Percentiles rank a stretch among this genome's conserved stretches.
phyloP scores from a whole-genome alignment of 495 filamentous ascomycete species.

The Pyrenula massariospora region DNA sequence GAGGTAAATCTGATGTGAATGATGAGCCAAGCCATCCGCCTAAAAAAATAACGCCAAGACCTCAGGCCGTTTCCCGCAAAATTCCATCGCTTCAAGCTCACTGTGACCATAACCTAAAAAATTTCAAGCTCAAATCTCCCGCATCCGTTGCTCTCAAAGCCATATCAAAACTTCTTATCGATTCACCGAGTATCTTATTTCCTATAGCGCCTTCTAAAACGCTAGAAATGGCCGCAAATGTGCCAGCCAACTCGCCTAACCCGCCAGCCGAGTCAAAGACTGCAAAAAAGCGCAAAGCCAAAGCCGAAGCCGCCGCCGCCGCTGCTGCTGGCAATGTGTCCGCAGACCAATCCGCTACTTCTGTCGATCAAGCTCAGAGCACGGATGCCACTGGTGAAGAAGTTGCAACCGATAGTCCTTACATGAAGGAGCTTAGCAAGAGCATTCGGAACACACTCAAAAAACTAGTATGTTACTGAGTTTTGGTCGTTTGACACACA shows the following conservation, averaged over 20 bases:
- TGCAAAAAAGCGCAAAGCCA: conserved; percentile 30
- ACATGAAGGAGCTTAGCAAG: conserved; percentile 79
- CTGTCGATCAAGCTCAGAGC: conserved; percentile 25
- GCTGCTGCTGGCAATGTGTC: conserved; percentile 4
- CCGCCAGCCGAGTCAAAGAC: conserved; percentile 21
- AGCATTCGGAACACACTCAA: conserved; percentile 77
- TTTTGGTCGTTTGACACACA: conserved; percentile 59
- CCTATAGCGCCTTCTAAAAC: not conserved
- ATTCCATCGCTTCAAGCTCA: no score
- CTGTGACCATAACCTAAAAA: no score
- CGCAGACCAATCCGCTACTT: conserved; percentile 8
- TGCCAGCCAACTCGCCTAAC: not conserved
- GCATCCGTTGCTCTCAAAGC: no score
- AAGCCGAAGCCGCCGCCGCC: conserved; percentile 14
- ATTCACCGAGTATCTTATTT: not conserved
- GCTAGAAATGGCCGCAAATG: not conserved
- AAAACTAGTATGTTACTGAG: conserved; percentile 68
- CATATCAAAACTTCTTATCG: no score
- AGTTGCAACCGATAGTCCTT: conserved; percentile 51
- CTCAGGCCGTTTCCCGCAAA: no score
- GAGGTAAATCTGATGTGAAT: no score
- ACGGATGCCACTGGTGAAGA: conserved; percentile 23
- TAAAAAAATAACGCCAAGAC: no score
- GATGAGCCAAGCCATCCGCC: no score
- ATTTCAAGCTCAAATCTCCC: no score